Percentiles rank a stretch among this genome's conserved stretches.
Conservation (phyloP, 257 asterid genomes). For the Jacaranda mimosifolia region DNA sequence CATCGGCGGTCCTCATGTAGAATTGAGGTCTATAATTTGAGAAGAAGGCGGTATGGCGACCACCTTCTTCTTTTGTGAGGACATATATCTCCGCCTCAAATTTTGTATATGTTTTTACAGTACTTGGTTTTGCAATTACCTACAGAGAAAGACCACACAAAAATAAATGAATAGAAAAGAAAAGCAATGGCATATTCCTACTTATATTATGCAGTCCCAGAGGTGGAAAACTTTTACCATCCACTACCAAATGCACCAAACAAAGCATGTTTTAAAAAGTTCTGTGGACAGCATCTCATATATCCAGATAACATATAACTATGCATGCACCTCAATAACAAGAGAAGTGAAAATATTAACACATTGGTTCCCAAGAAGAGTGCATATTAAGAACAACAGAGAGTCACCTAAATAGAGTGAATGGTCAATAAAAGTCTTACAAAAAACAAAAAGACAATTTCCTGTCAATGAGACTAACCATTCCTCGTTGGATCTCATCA, state of each 20-base stretch:
- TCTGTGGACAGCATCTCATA: neutral
- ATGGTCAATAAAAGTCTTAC: neutral
- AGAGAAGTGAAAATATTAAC: neutral
- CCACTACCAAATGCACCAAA: neutral
- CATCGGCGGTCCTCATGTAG: constrained; percentile 98
- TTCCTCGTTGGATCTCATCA: constrained; percentile 88
- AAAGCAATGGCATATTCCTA: neutral
- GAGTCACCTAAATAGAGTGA: constrained; percentile 10
- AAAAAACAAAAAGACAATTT: constrained; percentile 10
- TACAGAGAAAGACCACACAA: constrained; percentile 33
- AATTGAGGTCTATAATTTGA: constrained; percentile 96
- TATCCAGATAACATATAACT: neutral
- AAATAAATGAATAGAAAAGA: neutral
- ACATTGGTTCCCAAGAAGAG: neutral
- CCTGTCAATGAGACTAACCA: constrained; percentile 62
- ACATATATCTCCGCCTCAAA: constrained; percentile 98
- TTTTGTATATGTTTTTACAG: constrained; percentile 85
- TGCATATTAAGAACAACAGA: constrained; percentile 10
- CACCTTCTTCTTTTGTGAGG: constrained; percentile 99
- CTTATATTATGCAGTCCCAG: neutral
- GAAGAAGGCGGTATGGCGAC: constrained; percentile 98
- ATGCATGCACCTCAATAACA: neutral
- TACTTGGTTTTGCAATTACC: constrained; percentile 95
- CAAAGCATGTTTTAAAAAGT: neutral
- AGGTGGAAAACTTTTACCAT: neutral